Evolutionary conservation across 352 stramenopile genomes (phyloP).

Genomic region (Phytophthora hybrid): DNA sequence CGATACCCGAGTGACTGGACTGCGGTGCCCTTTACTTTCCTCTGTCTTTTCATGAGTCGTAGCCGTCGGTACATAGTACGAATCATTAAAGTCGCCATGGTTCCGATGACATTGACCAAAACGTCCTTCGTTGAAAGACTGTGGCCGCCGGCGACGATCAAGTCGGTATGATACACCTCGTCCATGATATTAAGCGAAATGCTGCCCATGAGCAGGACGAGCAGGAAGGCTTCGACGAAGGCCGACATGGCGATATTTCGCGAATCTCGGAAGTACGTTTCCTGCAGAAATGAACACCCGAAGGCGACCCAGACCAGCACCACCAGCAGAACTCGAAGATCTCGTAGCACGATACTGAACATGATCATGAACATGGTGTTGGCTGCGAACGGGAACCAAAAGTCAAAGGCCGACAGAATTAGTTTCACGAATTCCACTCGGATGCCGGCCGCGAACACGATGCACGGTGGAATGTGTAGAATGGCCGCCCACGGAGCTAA

Average conservation of each 20-base stretch:
- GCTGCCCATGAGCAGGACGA: slow-evolving; percentile 36
- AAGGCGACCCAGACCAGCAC: slow-evolving; percentile 31
- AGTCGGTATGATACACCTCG: slow-evolving; percentile 28
- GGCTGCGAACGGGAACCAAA: slow-evolving; percentile 38
- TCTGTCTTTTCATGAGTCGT: slow-evolving; percentile 27
- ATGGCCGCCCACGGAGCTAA: slow-evolving; percentile 21
- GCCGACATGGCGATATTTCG: slow-evolving; percentile 32
- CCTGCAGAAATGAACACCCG: slow-evolving; percentile 33
- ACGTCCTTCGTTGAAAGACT: slow-evolving; percentile 38
- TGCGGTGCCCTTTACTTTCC: slow-evolving; percentile 28
- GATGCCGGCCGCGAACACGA: slow-evolving; percentile 32
- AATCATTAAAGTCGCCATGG: slow-evolving; percentile 36
- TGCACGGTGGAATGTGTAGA: slow-evolving; percentile 31
- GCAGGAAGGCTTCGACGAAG: slow-evolving; percentile 23
- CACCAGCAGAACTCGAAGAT: slow-evolving; percentile 10
- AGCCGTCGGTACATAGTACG: slow-evolving; percentile 36
- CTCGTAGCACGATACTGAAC: slow-evolving; percentile 27
- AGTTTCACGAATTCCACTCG: slow-evolving; percentile 40
- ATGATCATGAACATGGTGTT: slow-evolving; percentile 38
- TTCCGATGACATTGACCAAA: slow-evolving; percentile 35
- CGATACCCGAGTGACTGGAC: slow-evolving; percentile 34
- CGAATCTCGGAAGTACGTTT: slow-evolving; percentile 40
- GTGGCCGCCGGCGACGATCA: slow-evolving; percentile 29
- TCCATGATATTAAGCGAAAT: slow-evolving; percentile 37
- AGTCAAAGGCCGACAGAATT: slow-evolving; percentile 35